These are phyloP conservation scores for Penium margaritaceum DNA, from an alignment of 139 green algal genomes.

Conservation along the genomic window DNA sequence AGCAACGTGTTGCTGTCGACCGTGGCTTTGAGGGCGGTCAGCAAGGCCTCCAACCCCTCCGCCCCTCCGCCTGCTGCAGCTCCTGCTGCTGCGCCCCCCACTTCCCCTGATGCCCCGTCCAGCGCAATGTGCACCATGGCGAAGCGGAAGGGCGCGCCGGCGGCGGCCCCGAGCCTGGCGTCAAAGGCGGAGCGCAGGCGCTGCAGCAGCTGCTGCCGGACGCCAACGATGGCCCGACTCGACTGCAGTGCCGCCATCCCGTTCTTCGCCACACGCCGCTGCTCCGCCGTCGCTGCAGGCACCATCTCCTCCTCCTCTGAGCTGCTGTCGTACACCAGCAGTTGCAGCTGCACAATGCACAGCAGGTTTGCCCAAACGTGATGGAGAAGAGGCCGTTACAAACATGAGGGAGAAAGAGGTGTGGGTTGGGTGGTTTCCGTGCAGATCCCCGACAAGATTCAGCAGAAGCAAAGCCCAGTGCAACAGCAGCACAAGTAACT, in stretches of 20 bases:
- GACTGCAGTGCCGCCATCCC: not conserved
- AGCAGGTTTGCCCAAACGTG: too few species aligned
- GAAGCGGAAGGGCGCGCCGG: not conserved
- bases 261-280: slow-evolving; percentile 3
- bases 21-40: not conserved
- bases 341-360: too few species aligned
- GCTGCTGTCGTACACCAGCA: not conserved
- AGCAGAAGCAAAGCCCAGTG: too few species aligned
- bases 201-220: not conserved
- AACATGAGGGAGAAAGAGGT: too few species aligned
- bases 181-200: not conserved
- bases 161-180: not conserved
- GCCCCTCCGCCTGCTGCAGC: not conserved
- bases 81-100: not conserved
- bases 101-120: not conserved
- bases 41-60: not conserved
- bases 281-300: not conserved
- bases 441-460: too few species aligned
- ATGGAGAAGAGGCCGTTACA: too few species aligned
- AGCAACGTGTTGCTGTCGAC: not conserved
- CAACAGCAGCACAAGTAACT: too few species aligned
- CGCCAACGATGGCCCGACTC: not conserved
- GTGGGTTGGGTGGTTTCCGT: too few species aligned
- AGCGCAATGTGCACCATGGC: not conserved
- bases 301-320: not conserved